A percentile compares a stretch with the other conserved stretches of the same genome.
Conservation (phyloP, 768 basidiomycete genomes). For the Boletus reticulatus region DNA sequence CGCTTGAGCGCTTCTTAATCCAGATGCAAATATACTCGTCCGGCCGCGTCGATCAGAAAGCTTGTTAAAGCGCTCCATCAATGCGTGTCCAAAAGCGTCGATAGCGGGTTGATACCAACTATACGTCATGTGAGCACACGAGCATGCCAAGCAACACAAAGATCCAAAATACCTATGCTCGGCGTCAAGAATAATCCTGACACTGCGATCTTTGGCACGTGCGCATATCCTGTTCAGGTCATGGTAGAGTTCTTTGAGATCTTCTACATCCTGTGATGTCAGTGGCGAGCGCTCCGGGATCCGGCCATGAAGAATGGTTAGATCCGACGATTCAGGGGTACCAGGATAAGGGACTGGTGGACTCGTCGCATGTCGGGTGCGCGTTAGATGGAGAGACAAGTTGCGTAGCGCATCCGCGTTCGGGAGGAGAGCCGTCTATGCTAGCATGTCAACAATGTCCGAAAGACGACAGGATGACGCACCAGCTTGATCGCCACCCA, state of each 20-base stretch:
- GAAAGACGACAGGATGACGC: slow-evolving; percentile 20
- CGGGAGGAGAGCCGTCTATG: slow-evolving; percentile 67
- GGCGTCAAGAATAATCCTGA: slow-evolving; percentile 79
- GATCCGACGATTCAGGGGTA: slow-evolving; percentile 55
- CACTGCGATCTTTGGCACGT: slow-evolving; percentile 56
- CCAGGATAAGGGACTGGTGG: slow-evolving; percentile 64
- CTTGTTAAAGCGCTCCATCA: slow-evolving; percentile 78
- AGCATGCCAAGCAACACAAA: background rate
- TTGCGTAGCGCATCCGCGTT: slow-evolving; percentile 58
- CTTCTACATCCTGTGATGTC: slow-evolving; percentile 53
- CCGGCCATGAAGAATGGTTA: slow-evolving; percentile 44
- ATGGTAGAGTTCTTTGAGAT: slow-evolving; percentile 58
- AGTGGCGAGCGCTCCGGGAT: slow-evolving; percentile 32
- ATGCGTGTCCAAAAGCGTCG: slow-evolving; percentile 71
- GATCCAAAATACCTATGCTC: slow-evolving; percentile 58
- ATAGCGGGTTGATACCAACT: slow-evolving; percentile 77
- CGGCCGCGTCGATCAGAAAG: slow-evolving; percentile 14
- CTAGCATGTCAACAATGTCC: background rate
- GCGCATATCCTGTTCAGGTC: slow-evolving; percentile 65
- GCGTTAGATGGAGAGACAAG: slow-evolving; percentile 57
- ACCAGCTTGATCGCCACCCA: slow-evolving; percentile 89
- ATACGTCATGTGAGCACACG: slow-evolving; percentile 6
- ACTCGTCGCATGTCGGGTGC: slow-evolving; percentile 35
- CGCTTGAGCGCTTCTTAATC: background rate
- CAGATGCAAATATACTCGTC: slow-evolving; percentile 1